Evolutionary conservation across 192 early-diverging fungal genomes (phyloP).

Genomic region (Phlyctochytrium bullatum): DNA sequence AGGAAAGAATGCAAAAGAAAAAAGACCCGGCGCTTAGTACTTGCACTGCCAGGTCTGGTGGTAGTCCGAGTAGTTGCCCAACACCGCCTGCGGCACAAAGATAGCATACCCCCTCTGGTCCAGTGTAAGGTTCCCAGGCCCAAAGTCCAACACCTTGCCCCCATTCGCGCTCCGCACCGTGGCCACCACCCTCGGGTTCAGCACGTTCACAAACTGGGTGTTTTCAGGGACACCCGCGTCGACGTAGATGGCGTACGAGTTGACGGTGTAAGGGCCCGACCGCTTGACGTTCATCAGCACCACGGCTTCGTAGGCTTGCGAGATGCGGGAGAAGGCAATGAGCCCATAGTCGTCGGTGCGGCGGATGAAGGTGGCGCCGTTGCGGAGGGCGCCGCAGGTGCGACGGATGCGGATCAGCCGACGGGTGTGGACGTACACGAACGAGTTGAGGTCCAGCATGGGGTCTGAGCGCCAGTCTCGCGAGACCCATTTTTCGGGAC

Average conservation of each 20-base stretch:
- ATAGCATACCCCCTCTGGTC: not conserved
- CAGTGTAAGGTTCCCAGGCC: not conserved
- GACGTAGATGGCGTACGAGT: not conserved
- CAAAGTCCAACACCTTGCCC: not conserved
- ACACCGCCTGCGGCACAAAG: not conserved
- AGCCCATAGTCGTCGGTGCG: not conserved
- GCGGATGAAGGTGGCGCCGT: not conserved
- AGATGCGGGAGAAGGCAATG: not conserved
- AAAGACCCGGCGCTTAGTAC: no score
- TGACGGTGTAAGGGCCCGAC: not conserved
- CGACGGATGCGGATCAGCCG: not conserved
- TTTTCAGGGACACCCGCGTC: not conserved
- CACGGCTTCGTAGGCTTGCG: not conserved
- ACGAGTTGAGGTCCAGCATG: not conserved
- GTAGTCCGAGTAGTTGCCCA: not conserved
- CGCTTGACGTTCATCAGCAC: conserved; percentile 3
- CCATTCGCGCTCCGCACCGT: not conserved
- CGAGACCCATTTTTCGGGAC: no score
- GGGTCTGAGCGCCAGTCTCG: not conserved
- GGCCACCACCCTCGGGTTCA: not conserved
- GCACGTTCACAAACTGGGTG: not conserved
- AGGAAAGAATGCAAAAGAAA: no score
- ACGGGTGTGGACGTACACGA: not conserved
- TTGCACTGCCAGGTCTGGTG: not conserved
- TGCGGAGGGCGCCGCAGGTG: conserved; percentile 1